Evolutionary conservation across 2,329 filamentous ascomycete genomes (phyloP), one percentile per base, ranked within the genome.

Genomic region (Trichoderma breve): DNA sequence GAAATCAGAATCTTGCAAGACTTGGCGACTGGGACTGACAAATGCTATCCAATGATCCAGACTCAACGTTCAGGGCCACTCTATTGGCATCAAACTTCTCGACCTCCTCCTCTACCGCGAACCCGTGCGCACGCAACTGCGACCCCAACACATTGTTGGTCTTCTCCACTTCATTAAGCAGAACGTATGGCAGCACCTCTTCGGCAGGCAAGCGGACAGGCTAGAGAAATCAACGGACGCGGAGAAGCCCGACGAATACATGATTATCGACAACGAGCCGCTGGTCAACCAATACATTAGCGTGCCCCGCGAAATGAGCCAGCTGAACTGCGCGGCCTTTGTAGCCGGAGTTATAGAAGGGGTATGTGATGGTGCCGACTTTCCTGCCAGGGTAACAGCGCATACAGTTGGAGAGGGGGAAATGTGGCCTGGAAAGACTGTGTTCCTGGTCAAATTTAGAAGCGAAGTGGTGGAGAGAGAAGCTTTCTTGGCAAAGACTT

Each of bases 261-360:
- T 99, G 95, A 96, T 99, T 77, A 93, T 95, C 77, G 96, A 99
- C 84, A 98, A 99, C 83, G 96, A 98, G 81, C 96, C 96, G 26
- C 87, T 98, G 65, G 95, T 98, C 51, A 98, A 98, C 82, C 91
- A 92, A 74, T 98, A 96, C 84, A 92, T 99, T 79, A 94, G 91
- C 77, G 92, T 98, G 68, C 96, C 96, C 18, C 92, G 92, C 78
- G 96, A 99, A 83, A 97, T 99, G 93, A 94, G 89, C 82, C 93
- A 96, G 87, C 87, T 99, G 78, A 98, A 98, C 82, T 98, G 95
- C 82, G 96, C 95, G 21, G 96, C 96, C 11, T 99, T 93, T 80
- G 94, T 97, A 24, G 96, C 96, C 1, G 96, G 96, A 21, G 92
- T 99, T 74, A 91, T 99, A 71, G 96, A 99, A 86, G 96, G 96